These are phyloP conservation scores for Lactifluus volemus DNA, from an alignment of 768 basidiomycete species.

Conservation along the genomic window DNA sequence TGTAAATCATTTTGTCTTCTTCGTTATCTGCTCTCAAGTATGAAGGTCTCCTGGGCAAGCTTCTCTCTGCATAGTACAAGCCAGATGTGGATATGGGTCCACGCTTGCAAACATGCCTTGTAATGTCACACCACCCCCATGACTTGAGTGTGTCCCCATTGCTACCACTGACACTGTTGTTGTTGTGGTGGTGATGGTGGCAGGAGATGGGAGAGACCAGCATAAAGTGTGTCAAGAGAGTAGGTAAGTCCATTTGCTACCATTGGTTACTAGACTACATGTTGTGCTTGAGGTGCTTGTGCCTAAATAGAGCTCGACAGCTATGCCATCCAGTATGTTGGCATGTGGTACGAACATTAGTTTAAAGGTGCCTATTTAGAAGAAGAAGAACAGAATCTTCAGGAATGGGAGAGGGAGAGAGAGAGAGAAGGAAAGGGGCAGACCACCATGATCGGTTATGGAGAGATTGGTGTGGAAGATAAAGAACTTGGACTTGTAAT, in stretches of 20 bases:
- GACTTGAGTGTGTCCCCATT: no score
- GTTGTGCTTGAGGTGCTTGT: conserved; percentile 63
- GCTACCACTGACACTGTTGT: conserved; percentile 61
- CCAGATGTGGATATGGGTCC: conserved; percentile 46
- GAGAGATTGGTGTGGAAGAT: conserved; percentile 26
- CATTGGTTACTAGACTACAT: conserved; percentile 52
- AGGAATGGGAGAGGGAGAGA: conserved; percentile 10
- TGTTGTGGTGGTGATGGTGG: no score
- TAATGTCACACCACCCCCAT: conserved; percentile 40
- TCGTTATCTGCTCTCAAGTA: no score
- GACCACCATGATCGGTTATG: conserved; percentile 37
- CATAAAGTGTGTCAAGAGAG: conserved; percentile 47
- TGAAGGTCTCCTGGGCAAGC: no score
- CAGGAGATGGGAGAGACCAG: conserved; percentile 70
- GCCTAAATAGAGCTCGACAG: conserved; percentile 68
- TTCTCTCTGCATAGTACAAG: conserved; percentile 66
- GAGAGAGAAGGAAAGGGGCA: background rate
- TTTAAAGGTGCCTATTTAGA: conserved; percentile 45
- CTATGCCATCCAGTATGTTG: conserved; percentile 61
- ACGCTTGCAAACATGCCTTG: conserved; percentile 61
- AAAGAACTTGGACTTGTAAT: conserved; percentile 28
- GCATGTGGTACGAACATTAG: conserved; percentile 29
- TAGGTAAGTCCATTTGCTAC: conserved; percentile 78
- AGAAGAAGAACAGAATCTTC: no score
- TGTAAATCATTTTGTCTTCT: no score